Percentiles rank a stretch among this genome's conserved stretches.
These are phyloP conservation scores for Hypoxylon sp. DNA, from an alignment of 2,329 filamentous ascomycete genomes.

Conservation along the genomic window DNA sequence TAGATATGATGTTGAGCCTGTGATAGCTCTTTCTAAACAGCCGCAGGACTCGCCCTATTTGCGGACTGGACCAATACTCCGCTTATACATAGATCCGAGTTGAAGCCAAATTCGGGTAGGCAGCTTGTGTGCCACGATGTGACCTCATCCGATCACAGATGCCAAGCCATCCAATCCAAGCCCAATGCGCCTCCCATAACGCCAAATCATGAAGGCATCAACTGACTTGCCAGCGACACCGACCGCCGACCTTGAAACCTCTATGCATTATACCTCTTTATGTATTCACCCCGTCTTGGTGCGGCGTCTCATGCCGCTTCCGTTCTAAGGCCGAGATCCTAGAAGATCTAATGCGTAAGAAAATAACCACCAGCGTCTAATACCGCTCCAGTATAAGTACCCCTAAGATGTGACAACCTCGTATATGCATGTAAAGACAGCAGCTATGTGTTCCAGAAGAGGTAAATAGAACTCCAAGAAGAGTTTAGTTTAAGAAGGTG, in stretches of 20 bases:
- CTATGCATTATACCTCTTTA: background rate
- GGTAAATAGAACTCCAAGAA: background rate
- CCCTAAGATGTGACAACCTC: background rate
- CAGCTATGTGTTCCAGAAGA: conserved; percentile 1
- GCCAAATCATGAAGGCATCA: background rate
- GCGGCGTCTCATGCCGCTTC: background rate
- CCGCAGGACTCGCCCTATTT: background rate
- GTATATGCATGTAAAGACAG: background rate
- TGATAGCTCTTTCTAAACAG: background rate
- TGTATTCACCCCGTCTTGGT: background rate
- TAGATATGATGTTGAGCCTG: background rate
- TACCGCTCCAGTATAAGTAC: conserved; percentile 20
- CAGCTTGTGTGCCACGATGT: background rate
- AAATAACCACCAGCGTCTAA: conserved; percentile 21
- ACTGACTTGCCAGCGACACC: background rate
- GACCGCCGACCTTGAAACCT: background rate
- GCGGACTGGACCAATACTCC: conserved; percentile 1
- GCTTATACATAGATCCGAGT: background rate
- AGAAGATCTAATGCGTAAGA: conserved; percentile 14
- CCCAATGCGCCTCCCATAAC: background rate
- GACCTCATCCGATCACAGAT: background rate
- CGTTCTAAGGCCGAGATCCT: conserved; percentile 4
- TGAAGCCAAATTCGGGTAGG: background rate
- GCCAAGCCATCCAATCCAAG: background rate
- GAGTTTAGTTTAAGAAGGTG: background rate